Evolutionary conservation across 768 basidiomycete genomes (phyloP).

Genomic region (Psilocybe cyanescens): DNA sequence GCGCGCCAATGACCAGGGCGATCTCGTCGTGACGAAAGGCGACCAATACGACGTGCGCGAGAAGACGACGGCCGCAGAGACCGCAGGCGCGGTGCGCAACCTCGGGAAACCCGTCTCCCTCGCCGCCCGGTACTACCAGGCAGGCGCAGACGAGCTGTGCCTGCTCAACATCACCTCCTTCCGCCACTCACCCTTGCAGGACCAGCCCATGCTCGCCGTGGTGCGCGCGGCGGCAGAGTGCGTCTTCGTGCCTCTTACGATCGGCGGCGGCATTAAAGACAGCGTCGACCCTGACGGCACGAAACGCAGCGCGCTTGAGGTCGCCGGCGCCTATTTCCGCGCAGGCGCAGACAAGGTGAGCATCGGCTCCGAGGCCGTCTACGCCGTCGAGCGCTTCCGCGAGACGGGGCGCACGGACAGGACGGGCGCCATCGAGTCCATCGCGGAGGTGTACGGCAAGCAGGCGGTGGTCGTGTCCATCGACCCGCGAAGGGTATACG

Average conservation of each 20-base stretch:
- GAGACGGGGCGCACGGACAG: conserved; percentile 55
- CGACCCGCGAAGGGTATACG: conserved; percentile 88
- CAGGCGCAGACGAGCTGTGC: conserved; percentile 95
- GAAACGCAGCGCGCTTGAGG: conserved; percentile 83
- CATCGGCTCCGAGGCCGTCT: conserved; percentile 95
- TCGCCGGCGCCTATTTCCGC: conserved; percentile 95
- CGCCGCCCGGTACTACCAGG: conserved; percentile 80
- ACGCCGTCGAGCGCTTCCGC: conserved; percentile 85
- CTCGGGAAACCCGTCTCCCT: conserved; percentile 97
- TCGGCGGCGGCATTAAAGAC: conserved; percentile 98
- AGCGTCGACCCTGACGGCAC: conserved; percentile 96
- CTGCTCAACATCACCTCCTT: conserved; percentile 99
- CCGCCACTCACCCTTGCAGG: conserved; percentile 91
- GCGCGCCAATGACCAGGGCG: conserved; percentile 92
- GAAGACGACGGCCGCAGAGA: conserved; percentile 48
- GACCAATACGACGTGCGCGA: conserved; percentile 99
- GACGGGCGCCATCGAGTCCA: conserved; percentile 89
- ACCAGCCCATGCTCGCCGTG: conserved; percentile 98
- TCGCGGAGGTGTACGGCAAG: conserved; percentile 87
- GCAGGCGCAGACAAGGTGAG: conserved; percentile 99
- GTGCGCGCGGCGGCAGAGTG: conserved; percentile 87
- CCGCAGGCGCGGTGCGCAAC: conserved; percentile 87
- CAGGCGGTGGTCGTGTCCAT: conserved; percentile 98
- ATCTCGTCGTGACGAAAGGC: conserved; percentile 98
- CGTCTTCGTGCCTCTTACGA: conserved; percentile 96